Evolutionary conservation across 257 asterid genomes (phyloP).

Genomic region (Solanum dulcamara): DNA sequence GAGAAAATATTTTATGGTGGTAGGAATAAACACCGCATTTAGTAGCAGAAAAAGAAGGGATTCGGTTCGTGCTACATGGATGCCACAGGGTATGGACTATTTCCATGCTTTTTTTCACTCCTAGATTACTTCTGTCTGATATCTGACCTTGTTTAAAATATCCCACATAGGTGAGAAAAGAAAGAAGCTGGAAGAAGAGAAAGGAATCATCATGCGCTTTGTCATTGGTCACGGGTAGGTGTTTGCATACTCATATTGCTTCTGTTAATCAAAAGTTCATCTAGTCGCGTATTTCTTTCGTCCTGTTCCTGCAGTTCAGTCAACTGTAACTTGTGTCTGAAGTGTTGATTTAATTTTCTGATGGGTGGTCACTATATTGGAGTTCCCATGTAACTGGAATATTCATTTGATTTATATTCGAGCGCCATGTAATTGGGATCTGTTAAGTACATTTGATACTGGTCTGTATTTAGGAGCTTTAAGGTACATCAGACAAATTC

Average conservation of each 20-base stretch:
- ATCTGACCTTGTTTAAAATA: neutral
- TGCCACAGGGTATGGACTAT: conserved; percentile 66
- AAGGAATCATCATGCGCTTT: conserved; percentile 71
- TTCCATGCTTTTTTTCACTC: neutral
- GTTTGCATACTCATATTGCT: neutral
- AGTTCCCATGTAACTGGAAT: neutral
- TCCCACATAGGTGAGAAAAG: conserved; percentile 45
- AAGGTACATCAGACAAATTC: neutral
- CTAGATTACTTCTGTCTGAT: neutral
- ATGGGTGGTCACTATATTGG: neutral
- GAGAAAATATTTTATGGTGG: conserved; percentile 64
- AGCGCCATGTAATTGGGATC: neutral
- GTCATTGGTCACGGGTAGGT: conserved; percentile 79
- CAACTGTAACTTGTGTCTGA: neutral
- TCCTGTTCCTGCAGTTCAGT: neutral
- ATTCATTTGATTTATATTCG: neutral
- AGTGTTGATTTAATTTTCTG: too few relatives aligned
- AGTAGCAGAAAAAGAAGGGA: conserved; percentile 90
- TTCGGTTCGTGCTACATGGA: conserved; percentile 88
- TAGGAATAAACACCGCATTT: conserved; percentile 84
- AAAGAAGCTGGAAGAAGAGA: conserved; percentile 54
- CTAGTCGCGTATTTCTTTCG: neutral
- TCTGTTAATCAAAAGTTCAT: neutral
- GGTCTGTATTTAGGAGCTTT: neutral
- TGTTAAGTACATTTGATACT: neutral